These are phyloP conservation scores for Coemansia sp. DNA, from an alignment of 192 early-diverging fungal species.

Conservation along the genomic window DNA sequence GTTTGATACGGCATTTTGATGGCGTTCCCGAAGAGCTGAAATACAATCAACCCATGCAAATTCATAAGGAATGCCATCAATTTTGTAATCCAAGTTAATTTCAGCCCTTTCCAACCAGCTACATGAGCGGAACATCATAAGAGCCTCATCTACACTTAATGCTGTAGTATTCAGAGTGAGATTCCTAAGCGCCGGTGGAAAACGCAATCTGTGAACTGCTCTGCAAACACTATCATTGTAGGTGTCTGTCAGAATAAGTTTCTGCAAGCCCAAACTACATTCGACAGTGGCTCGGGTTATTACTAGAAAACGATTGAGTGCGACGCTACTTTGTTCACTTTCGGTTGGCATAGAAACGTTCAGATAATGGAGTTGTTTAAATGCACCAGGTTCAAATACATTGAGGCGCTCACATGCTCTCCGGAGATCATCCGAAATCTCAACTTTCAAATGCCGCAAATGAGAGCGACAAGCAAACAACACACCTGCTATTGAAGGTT, in stretches of 20 bases:
- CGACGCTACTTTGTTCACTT: neutral
- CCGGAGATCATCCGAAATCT: neutral
- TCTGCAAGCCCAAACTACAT: neutral
- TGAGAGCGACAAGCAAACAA: neutral
- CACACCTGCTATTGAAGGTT: neutral
- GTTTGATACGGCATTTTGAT: neutral
- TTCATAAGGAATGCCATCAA: neutral
- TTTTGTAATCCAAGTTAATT: neutral
- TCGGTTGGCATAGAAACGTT: neutral
- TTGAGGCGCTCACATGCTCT: neutral
- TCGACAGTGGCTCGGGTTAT: neutral
- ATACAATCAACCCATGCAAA: neutral
- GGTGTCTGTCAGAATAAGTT: neutral
- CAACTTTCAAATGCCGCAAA: neutral
- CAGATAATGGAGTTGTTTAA: neutral
- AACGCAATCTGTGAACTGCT: neutral
- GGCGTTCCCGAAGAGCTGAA: neutral
- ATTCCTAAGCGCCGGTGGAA: neutral
- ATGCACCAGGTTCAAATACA: neutral
- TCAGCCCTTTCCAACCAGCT: neutral
- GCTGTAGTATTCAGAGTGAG: neutral
- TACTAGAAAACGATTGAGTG: neutral
- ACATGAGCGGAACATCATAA: neutral
- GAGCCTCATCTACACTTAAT: neutral
- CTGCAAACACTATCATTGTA: neutral